Conservation (phyloP, 495 filamentous ascomycete species). For the Pyrenula aspistea region DNA sequence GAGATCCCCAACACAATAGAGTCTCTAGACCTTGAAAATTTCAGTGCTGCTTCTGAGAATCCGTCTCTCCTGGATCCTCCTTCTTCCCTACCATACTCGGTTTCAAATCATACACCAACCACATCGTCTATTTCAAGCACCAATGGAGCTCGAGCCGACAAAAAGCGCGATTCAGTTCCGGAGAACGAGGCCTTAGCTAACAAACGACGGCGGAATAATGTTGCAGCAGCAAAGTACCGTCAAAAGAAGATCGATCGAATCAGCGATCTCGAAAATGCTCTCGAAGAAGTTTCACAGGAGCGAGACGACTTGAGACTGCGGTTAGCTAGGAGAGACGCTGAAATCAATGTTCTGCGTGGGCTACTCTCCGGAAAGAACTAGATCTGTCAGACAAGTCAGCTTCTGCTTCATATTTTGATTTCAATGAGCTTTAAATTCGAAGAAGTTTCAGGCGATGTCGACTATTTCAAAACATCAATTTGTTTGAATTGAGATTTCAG, state of each 20-base stretch:
- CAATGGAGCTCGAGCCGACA: neutral
- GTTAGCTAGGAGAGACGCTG: slow-evolving; percentile 52
- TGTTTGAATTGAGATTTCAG: neutral
- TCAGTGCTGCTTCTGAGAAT: neutral
- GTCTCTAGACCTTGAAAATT: neutral
- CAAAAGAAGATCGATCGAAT: slow-evolving; percentile 58
- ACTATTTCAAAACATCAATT: neutral
- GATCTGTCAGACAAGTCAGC: neutral
- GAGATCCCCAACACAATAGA: neutral
- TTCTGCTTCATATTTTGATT: neutral
- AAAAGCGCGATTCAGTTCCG: neutral
- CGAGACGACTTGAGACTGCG: slow-evolving; percentile 54
- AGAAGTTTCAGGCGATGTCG: neutral
- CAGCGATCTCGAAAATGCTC: slow-evolving; percentile 46
- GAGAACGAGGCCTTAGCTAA: slow-evolving; percentile 15
- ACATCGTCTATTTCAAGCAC: neutral
- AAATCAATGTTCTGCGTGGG: slow-evolving; percentile 30
- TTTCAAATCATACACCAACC: neutral
- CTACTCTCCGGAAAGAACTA: slow-evolving; percentile 9
- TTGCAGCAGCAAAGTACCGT: slow-evolving; percentile 59
- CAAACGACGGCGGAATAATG: slow-evolving; percentile 56
- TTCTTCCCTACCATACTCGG: neutral
- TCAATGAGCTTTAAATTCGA: too few species aligned
- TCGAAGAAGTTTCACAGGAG: slow-evolving; percentile 45
- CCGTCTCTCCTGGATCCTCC: neutral